phyloP scores from a whole-genome alignment of 208 protist genomes.

The Acanthamoeba healyi region DNA sequence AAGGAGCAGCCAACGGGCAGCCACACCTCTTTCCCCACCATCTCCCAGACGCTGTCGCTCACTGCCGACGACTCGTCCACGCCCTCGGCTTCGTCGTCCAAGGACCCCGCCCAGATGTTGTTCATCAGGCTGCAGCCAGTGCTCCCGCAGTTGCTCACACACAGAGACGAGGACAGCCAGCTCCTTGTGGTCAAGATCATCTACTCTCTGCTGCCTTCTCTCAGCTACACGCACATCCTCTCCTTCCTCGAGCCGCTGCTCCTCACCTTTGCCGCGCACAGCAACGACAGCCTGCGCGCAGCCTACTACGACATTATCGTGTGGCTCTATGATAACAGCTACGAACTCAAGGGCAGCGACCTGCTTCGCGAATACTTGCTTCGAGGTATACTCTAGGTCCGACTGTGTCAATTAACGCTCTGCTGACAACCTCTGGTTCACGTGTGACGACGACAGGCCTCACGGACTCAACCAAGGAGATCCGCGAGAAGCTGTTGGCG shows the following conservation, averaged over 20 bases:
- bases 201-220: slow-evolving; percentile 16
- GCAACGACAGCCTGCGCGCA: slow-evolving; percentile 64
- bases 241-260: slow-evolving; percentile 76
- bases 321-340: slow-evolving; percentile 82
- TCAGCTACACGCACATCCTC: slow-evolving; percentile 71
- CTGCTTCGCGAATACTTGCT: slow-evolving; percentile 58
- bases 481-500: slow-evolving; percentile 64
- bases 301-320: slow-evolving; percentile 86
- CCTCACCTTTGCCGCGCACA: slow-evolving; percentile 70
- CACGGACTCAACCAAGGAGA: slow-evolving; percentile 53
- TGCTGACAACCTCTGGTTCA: background rate
- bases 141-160: slow-evolving; percentile 69
- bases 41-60: slow-evolving; percentile 37
- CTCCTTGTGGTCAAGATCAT: slow-evolving; percentile 75
- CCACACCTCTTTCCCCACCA: slow-evolving; percentile 38
- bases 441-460: background rate
- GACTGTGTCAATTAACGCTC: background rate
- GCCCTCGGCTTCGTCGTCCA: background rate
- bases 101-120: slow-evolving; percentile 1
- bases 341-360: slow-evolving; percentile 46
- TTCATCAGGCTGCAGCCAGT: slow-evolving; percentile 75
- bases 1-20: background rate
- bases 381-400: background rate
- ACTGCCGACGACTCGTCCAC: background rate
- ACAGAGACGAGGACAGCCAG: slow-evolving; percentile 78